Conservation (phyloP, 441 rosid genomes). For the Codiaeum variegatum region DNA sequence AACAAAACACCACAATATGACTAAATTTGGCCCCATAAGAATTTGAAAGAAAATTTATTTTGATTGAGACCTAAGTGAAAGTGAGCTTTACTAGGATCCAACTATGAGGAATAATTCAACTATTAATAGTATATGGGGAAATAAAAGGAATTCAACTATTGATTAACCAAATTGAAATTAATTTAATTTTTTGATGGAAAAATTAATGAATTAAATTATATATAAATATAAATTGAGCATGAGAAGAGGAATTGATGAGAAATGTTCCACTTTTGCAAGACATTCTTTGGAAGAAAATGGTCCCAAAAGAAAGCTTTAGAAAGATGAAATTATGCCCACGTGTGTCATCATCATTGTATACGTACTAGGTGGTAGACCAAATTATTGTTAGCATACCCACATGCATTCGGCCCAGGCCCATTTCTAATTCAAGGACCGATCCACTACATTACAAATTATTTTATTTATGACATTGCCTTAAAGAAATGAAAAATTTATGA, state of each 20-base stretch:
- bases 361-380: constrained; percentile 37
- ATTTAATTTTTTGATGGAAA: too few species aligned
- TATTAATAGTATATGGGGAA: background rate
- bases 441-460: background rate
- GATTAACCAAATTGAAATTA: background rate
- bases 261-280: constrained; percentile 38
- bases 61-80: constrained; percentile 5
- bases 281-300: constrained; percentile 35
- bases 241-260: constrained; percentile 30
- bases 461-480: background rate
- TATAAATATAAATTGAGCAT: constrained; percentile 7
- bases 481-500: constrained; percentile 9
- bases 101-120: background rate
- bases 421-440: too few species aligned
- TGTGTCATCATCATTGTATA: constrained; percentile 45
- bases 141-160: background rate
- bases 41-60: background rate
- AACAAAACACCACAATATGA: background rate
- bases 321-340: constrained; percentile 38
- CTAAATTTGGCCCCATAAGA: constrained; percentile 1
- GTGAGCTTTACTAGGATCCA: constrained; percentile 13
- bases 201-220: background rate
- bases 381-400: constrained; percentile 28
- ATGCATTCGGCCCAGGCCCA: constrained; percentile 35
- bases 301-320: constrained; percentile 34